phyloP scores from a whole-genome alignment of 148 eudicot genomes.

The Camellia japonica region DNA sequence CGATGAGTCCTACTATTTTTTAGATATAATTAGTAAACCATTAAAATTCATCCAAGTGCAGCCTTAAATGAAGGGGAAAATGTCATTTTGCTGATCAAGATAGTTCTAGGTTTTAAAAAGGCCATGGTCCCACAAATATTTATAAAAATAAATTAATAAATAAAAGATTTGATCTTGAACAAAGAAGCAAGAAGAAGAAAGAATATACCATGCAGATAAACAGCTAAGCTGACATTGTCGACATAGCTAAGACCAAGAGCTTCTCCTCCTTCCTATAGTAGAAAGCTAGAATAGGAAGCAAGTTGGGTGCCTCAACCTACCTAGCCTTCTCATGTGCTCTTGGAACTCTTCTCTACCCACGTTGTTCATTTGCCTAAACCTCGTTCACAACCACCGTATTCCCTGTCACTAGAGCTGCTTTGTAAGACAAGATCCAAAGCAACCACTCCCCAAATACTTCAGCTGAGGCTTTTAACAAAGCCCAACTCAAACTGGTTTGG shows the following conservation, averaged over 20 bases:
- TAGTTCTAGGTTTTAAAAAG: too few relatives aligned
- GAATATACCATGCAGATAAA: constrained; percentile 66
- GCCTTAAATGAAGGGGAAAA: too few relatives aligned
- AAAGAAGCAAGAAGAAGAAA: background rate
- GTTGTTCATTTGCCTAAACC: constrained; percentile 79
- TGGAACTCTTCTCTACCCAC: constrained; percentile 75
- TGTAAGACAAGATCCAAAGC: constrained; percentile 75
- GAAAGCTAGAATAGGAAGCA: constrained; percentile 67
- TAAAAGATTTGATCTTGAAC: too few relatives aligned
- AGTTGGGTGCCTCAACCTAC: constrained; percentile 63
- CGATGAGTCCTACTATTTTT: too few relatives aligned
- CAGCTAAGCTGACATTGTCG: constrained; percentile 62
- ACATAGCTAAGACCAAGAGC: constrained; percentile 56
- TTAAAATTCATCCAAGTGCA: too few relatives aligned
- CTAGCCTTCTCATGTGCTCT: constrained; percentile 78
- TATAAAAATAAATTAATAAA: too few relatives aligned
- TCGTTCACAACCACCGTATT: constrained; percentile 64
- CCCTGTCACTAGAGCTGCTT: constrained; percentile 51
- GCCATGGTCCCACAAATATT: too few relatives aligned
- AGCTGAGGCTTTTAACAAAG: constrained; percentile 70
- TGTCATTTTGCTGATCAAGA: too few relatives aligned
- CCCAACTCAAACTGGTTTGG: constrained; percentile 53
- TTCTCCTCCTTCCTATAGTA: constrained; percentile 84
- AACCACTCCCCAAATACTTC: constrained; percentile 79
- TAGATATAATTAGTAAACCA: too few relatives aligned